Base-by-base conservation (phyloP, 2,329 filamentous ascomycete species). In the Pseudogymnoascus sp. region DNA sequence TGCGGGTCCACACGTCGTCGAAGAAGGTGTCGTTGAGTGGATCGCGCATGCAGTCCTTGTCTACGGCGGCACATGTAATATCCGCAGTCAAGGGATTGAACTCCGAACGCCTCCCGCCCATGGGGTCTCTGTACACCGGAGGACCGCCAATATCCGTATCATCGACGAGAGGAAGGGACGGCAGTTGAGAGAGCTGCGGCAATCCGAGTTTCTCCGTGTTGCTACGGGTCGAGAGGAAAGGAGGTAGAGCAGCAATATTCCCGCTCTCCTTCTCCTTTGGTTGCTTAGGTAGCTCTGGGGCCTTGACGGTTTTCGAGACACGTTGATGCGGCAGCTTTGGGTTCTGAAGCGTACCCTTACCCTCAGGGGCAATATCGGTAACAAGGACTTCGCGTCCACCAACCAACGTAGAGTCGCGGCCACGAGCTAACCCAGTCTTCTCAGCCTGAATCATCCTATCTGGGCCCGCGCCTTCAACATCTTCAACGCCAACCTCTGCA, bases 1-100 rank as follows among this genome's bases (percentile, higher is more conserved):
- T 86, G 15, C 86, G 82, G 66, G 88, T 87, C 95, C 95, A 99
- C 1, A 90, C 86, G 65, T 96, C 89, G 52, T 94, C 84, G 72
- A 90, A 89, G 75, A 99, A 99, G 1, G 82, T 78, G 61, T 90
- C 82, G 63, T 87, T 87, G 40, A 99, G 76, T 0, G 95, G 94
- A 74, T 99, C 94, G 13, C 82, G 84, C 92, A 99, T 99, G 75
- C 93, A 97, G 72, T 97, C 89, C 68, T 92, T 90, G 65, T 90
- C 86, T 27, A 99, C 83, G 35, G 83, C 78, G 0, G 91, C 90
- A 31, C 21, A 15, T 63, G 84, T 83, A 69, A 97, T 86, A 62
- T 94, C 90, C 7, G 86, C 77, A 58, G 82, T 77, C 66, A 84
- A 73, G 7, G 80, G 79, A 74, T 85, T 81, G 60, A 83, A 75